Base-by-base conservation (phyloP, 768 basidiomycete species). In the Boletus rubropictus region DNA sequence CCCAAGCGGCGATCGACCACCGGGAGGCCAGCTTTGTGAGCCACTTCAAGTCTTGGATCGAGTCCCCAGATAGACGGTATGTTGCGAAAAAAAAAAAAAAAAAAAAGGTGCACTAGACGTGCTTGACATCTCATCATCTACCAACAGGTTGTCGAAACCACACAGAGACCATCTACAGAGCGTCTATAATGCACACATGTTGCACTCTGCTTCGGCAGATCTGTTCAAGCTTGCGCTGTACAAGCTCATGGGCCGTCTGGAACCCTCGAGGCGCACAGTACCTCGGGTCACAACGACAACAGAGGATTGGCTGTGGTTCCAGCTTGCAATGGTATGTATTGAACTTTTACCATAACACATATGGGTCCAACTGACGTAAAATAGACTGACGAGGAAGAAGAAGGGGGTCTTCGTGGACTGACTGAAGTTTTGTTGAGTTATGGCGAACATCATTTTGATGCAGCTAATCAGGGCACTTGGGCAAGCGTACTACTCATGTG, bases 281-380 rank as follows among this genome's bases (percentile, higher is more conserved):
- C 78, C 82, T 5, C 80, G 83, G 33, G 91, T 97, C 5, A 97
- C 93, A 0, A 78, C 79, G 9, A 94, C 93, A 1, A 93, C 90
- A 2, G 96, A 97, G 63, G 96, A 99, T 66, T 99, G 95, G 95
- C 72, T 97, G 29, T 99, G 95, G 95, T 84, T 94, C 73, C 94
- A 99, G 69, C 76, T 98, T 12, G 77, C 84, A 1, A 86, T 97
- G 80, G 88, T 82, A 39, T 12, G 31, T 46, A 29, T 35, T 21
- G 6, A 15, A 0, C 14, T 32, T 46, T 24, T 33, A 5, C 27
- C 29, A 10, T 15, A 24, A 29, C 39, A 41, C 14, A 9, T 39
- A 58, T 15, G n/a, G 1, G 14, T 28, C 39, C 5, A 47, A 42
- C 52, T 44, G 35, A 60, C 8, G 5, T 17, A 24, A 25, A 48